These are phyloP conservation scores for Bretschneidera sinensis DNA, from an alignment of 345 rosid genomes.

Conservation along the genomic window DNA sequence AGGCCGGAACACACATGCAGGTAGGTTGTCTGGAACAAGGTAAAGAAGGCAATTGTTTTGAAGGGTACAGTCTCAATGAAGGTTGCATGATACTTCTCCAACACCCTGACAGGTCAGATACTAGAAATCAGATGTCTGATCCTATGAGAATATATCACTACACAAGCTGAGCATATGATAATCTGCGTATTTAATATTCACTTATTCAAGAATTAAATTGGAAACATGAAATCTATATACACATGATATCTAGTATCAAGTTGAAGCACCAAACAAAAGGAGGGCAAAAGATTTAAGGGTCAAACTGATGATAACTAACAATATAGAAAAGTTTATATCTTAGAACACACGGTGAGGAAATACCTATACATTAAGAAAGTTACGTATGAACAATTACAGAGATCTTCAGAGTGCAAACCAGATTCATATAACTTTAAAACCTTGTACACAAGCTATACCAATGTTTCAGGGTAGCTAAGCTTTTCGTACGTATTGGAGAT, in stretches of 20 bases:
- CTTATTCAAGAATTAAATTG: no score
- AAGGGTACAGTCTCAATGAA: slow-evolving; percentile 68
- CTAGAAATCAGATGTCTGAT: slow-evolving; percentile 4
- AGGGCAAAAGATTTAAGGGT: not conserved
- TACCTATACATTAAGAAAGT: not conserved
- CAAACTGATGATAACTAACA: not conserved
- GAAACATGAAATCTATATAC: no score
- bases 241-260: not conserved
- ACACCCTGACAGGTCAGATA: slow-evolving; percentile 38
- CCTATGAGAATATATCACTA: not conserved
- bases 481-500: slow-evolving; percentile 97
- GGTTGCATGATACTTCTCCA: slow-evolving; percentile 54
- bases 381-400: not conserved
- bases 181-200: no score
- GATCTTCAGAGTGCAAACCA: not conserved
- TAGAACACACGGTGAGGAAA: not conserved
- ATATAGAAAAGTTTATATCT: not conserved
- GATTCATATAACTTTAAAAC: slow-evolving; percentile 10
- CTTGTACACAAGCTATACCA: slow-evolving; percentile 37
- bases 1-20: slow-evolving; percentile 63
- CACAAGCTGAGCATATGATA: no score
- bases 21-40: slow-evolving; percentile 62
- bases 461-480: slow-evolving; percentile 88
- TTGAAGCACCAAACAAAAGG: not conserved
- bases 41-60: slow-evolving; percentile 52